Evolutionary conservation across 805 yeast genomes (phyloP).

Genomic region (Cyberlindnera subsufficiens): DNA sequence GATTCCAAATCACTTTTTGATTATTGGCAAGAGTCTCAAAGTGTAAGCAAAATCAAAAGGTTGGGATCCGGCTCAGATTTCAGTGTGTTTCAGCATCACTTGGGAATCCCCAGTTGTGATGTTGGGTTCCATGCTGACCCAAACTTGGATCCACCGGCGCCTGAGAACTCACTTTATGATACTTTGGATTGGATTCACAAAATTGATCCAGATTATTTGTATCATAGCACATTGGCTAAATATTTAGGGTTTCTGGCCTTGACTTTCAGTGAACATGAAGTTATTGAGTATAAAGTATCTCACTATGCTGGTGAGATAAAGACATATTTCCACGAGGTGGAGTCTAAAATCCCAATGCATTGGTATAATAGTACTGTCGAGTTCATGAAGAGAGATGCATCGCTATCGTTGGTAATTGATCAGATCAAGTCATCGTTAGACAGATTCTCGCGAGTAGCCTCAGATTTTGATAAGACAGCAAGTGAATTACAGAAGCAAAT

Average conservation of each 20-base stretch:
- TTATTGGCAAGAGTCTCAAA: slow-evolving; percentile 33
- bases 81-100: slow-evolving; percentile 51
- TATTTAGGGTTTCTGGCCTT: slow-evolving; percentile 52
- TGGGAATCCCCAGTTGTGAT: slow-evolving; percentile 61
- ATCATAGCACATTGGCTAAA: slow-evolving; percentile 53
- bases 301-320: slow-evolving; percentile 43
- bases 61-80: slow-evolving; percentile 31
- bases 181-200: slow-evolving; percentile 49
- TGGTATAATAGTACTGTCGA: slow-evolving; percentile 23
- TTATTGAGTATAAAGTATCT: slow-evolving; percentile 40
- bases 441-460: slow-evolving; percentile 1
- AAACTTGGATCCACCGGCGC: slow-evolving; percentile 35
- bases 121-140: slow-evolving; percentile 32
- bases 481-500: slow-evolving; percentile 43
- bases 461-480: slow-evolving; percentile 42
- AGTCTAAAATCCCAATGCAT: slow-evolving; percentile 21
- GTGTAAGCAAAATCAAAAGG: slow-evolving; percentile 30
- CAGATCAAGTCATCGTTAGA: slow-evolving; percentile 4
- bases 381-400: not conserved
- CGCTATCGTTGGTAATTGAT: slow-evolving; percentile 7
- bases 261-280: slow-evolving; percentile 50
- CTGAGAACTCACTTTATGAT: slow-evolving; percentile 55
- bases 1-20: slow-evolving; percentile 38
- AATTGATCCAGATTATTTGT: slow-evolving; percentile 45
- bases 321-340: slow-evolving; percentile 27